Base-by-base conservation (phyloP, 176 grass and related monocot species). In the Oryza officinalis region DNA sequence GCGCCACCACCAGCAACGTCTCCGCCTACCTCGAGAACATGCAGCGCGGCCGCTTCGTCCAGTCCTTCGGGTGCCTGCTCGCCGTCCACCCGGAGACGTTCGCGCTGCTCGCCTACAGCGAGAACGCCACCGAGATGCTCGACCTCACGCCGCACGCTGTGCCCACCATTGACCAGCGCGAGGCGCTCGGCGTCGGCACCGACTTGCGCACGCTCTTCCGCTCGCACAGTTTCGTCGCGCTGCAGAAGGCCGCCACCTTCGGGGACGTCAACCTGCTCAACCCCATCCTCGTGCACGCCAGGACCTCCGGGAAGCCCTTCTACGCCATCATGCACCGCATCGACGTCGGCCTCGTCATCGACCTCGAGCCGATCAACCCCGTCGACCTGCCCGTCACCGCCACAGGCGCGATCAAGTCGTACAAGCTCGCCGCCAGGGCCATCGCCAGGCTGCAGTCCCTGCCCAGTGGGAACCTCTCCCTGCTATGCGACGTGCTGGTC, bases 71-170 rank as follows among this genome's bases (percentile, higher is more conserved):
- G 4, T 96, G 93, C 76, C 80, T 98, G 74, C 91, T 98, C 63
- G 91, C 96, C 68, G 70, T 98, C 52, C 87, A 96, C 32, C 79
- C 83, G 32, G 89, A 90, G 17, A 89, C 80, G n/a, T 92, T 98
- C 54, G 47, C 86, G 25, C 31, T 98, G 45, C 75, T 98, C 27
- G 93, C 96, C 4, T 98, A 92, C 83, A 98, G 93, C 77, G 91
- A 98, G 80, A 98, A 98, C 72, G 91, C 96, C 68, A 83, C 93
- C 27, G 93, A 96, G 96, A 98, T 98, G 93, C 96, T 98, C 77
- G 89, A 98, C 86, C 87, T 95, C 72, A 90, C 88, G 41, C 93
- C 93, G 4, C 96, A 98, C 76, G 96, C 96, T 18, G 93, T 95
- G 11, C 96, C 96, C 57, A 95, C 84, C 80, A 98, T 98, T 35